Conservation (phyloP, 768 basidiomycete genomes). For the Lenzites betulinus region DNA sequence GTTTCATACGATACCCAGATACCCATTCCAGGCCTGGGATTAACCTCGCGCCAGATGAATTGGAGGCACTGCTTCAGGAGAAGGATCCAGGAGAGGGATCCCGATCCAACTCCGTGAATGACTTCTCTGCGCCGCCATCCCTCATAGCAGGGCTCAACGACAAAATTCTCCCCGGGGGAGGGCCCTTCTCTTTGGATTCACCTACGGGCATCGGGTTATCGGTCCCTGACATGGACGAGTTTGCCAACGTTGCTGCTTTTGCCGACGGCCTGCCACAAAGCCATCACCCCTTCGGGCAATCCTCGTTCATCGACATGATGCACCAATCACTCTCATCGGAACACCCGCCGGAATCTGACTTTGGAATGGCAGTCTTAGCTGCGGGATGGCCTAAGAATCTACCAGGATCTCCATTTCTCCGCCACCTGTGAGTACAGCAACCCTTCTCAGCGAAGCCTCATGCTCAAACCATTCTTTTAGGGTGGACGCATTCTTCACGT, state of each 20-base stretch:
- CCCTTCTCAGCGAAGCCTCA: neutral
- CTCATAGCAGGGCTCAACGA: neutral
- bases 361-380: slow-evolving; percentile 27
- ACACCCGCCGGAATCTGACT: neutral
- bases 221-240: slow-evolving; percentile 11
- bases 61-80: slow-evolving; percentile 65
- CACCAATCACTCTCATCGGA: neutral
- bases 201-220: neutral
- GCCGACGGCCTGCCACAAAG: neutral
- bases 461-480: slow-evolving; percentile 34
- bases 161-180: no score
- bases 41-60: slow-evolving; percentile 51
- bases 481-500: slow-evolving; percentile 78
- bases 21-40: no score
- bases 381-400: slow-evolving; percentile 59
- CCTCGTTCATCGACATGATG: neutral
- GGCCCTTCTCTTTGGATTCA: neutral
- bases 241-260: slow-evolving; percentile 15
- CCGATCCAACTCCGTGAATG: neutral
- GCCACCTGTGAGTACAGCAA: slow-evolving; percentile 60
- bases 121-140: neutral
- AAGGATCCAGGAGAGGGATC: slow-evolving; percentile 40
- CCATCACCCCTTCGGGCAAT: neutral
- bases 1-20: no score
- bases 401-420: slow-evolving; percentile 61